phyloP scores from a whole-genome alignment of 441 rosid genomes.

The Pelargonium australe region DNA sequence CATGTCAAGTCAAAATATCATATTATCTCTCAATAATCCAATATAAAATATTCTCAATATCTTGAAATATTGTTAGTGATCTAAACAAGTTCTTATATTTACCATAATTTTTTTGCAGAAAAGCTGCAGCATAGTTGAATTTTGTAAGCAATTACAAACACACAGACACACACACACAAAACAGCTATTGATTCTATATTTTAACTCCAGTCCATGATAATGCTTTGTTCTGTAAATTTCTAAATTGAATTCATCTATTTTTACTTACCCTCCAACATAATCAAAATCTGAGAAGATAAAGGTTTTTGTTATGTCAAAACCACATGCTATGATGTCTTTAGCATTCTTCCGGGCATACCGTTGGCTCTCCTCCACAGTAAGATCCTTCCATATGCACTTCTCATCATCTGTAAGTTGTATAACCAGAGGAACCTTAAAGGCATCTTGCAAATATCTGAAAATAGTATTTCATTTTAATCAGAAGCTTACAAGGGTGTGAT shows the following conservation, averaged over 20 bases:
- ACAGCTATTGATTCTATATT: not conserved
- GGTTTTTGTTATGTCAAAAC: conserved; percentile 69
- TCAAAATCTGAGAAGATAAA: conserved; percentile 86
- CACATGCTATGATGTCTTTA: conserved; percentile 89
- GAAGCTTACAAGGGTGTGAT: too few species aligned
- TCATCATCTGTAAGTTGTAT: conserved; percentile 95
- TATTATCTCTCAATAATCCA: too few species aligned
- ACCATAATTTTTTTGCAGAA: too few species aligned
- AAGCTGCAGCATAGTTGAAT: too few species aligned
- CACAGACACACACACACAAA: too few species aligned
- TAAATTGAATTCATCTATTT: not conserved
- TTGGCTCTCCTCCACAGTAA: conserved; percentile 74
- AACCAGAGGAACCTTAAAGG: conserved; percentile 84
- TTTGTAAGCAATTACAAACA: too few species aligned
- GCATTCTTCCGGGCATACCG: conserved; percentile 92
- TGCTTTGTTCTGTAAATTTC: not conserved
- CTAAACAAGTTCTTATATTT: too few species aligned
- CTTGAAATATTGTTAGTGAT: too few species aligned
- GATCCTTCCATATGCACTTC: conserved; percentile 82
- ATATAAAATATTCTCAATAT: too few species aligned
- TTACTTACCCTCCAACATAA: conserved; percentile 80
- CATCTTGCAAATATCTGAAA: conserved; percentile 29
- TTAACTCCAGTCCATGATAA: not conserved
- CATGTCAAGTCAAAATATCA: not conserved
- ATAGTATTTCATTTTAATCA: not conserved